Base-by-base conservation (phyloP, 306 rosid genomes). In the Sindora glabra region DNA sequence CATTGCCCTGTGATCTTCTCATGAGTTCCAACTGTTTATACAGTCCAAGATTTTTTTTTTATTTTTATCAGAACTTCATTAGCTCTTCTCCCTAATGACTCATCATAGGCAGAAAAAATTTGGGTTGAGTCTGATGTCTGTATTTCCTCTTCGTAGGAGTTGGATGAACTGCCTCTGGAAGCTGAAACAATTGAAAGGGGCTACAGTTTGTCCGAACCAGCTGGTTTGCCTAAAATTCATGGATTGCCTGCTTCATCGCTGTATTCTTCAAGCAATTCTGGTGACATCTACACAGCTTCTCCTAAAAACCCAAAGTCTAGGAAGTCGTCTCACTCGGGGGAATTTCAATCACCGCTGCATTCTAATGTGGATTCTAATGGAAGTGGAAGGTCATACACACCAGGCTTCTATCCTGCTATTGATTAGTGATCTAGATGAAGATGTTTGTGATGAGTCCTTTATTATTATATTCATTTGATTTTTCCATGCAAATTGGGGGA, bases 161-260 rank as follows among this genome's bases (percentile, higher is more conserved):
- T 92, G 84, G 99, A 92, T 55, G 97, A 92, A 30, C 70, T 92
- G 52, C 99, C 99, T 50, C 42, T 86, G 81, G 97, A 89, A 76
- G 95, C 99, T 2, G 99, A 92, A 69, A 78, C 99, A 15, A 84
- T 92, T 30, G 99, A 92, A 73, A 92, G 86, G 65, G 99, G 97
- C 50, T 89, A 76, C 74, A 78, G 73, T 68, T 64, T 80, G 70
- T 86, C 85, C 15, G 99, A 86, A 66, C 65, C 90, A 36, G 84
- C 84, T 7, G 99, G 97, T 65, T 74, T 92, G 75, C 99, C 99
- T 13, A 89, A 66, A 85, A 84, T 86, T 76, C 85, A 81, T 41
- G 96, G 99, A 64, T 59, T 89, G 45, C 94, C 95, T 24, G 52
- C 86, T 30, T 81, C 95, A n/a, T 74, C 95, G 0, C 48, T 89